These are phyloP conservation scores for Leishmania amazonensis DNA, from an alignment of 208 protist species.

Conservation along the genomic window DNA sequence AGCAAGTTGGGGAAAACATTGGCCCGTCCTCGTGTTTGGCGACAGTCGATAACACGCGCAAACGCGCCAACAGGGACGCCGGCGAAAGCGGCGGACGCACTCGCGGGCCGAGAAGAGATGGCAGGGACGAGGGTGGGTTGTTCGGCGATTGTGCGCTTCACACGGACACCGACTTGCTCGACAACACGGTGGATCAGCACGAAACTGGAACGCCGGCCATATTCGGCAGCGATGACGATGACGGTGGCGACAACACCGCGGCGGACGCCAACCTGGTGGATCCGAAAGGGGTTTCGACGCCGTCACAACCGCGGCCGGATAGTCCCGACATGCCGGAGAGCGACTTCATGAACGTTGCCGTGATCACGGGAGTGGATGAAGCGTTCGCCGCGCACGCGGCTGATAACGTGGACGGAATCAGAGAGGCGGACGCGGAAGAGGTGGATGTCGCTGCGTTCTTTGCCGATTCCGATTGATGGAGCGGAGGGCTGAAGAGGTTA, in stretches of 20 bases:
- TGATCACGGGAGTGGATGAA: background rate
- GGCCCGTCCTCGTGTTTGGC: background rate
- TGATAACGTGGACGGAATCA: background rate
- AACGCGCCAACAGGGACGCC: background rate
- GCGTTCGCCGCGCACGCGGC: slow-evolving; percentile 3
- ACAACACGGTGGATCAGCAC: background rate
- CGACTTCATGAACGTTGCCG: background rate
- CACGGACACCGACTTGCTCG: background rate
- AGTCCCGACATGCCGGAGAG: background rate
- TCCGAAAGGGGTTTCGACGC: background rate
- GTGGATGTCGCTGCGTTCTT: slow-evolving; percentile 63
- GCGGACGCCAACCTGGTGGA: background rate
- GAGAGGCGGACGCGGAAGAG: slow-evolving; percentile 25
- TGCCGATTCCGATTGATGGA: slow-evolving; percentile 49
- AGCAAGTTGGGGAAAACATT: background rate
- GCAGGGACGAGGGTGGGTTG: background rate
- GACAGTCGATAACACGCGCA: background rate
- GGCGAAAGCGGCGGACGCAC: background rate
- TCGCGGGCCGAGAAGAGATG: background rate
- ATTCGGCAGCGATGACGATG: background rate
- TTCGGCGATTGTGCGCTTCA: background rate
- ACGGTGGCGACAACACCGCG: slow-evolving; percentile 11
- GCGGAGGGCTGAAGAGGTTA: background rate
- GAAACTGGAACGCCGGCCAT: background rate
- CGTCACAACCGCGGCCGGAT: background rate